These are phyloP conservation scores for Aspergillus ustus DNA, from an alignment of 2,329 filamentous ascomycete genomes.

Conservation along the genomic window DNA sequence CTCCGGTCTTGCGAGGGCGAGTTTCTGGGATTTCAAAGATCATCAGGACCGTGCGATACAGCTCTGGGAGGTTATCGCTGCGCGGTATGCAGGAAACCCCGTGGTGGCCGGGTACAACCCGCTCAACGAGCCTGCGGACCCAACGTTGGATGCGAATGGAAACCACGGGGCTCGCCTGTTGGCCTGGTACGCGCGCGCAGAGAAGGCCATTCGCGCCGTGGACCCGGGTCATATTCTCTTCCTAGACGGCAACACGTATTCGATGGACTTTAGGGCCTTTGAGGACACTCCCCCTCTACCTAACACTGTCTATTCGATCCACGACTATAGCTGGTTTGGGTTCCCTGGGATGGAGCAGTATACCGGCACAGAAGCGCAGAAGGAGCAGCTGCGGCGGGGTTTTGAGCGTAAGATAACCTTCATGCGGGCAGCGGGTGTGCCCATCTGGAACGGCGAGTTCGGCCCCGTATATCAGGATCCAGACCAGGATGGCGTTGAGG, in stretches of 20 bases:
- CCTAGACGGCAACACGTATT: slow-evolving; percentile 47
- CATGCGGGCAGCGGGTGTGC: slow-evolving; percentile 26
- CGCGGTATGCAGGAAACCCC: slow-evolving; percentile 46
- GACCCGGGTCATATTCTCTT: slow-evolving; percentile 51
- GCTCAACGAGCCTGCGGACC: slow-evolving; percentile 54
- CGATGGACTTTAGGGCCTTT: slow-evolving; percentile 46
- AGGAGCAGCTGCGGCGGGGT: slow-evolving; percentile 35
- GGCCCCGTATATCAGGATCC: slow-evolving; percentile 40
- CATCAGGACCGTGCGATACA: slow-evolving; percentile 52
- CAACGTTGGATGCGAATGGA: slow-evolving; percentile 29
- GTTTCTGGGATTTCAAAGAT: slow-evolving; percentile 54
- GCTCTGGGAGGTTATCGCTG: slow-evolving; percentile 51
- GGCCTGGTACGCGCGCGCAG: slow-evolving; percentile 49
- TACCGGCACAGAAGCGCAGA: slow-evolving; percentile 32
- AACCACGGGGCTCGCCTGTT: slow-evolving; percentile 40
- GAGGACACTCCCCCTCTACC: slow-evolving; percentile 37
- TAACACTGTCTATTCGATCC: slow-evolving; percentile 49
- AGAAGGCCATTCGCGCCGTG: slow-evolving; percentile 49
- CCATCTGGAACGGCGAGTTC: slow-evolving; percentile 58
- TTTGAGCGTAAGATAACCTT: slow-evolving; percentile 1
- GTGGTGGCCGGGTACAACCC: slow-evolving; percentile 55
- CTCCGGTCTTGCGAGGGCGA: slow-evolving; percentile 45
- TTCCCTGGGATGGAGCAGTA: slow-evolving; percentile 32
- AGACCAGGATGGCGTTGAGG: background rate
- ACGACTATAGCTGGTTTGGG: slow-evolving; percentile 38